Base-by-base conservation (phyloP, 2,329 filamentous ascomycete genomes). In the Clarireedia homoeocarpa region DNA sequence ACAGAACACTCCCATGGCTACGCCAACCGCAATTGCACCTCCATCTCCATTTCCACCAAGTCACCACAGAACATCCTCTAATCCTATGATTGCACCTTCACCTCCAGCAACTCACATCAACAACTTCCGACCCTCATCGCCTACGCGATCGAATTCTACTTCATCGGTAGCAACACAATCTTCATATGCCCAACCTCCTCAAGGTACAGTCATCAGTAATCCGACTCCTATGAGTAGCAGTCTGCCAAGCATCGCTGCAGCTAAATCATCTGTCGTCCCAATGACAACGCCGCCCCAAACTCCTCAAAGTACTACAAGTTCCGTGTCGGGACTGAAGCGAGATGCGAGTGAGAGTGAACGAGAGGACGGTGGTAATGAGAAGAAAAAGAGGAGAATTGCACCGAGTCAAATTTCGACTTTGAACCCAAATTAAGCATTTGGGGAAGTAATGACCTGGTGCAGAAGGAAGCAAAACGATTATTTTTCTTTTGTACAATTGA, bases 231-330 rank as follows among this genome's bases (percentile, higher is more conserved):
- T 89, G 7, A 80, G 89, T 34, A 87, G 89, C 14, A 88, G 79
- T 53, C 79, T 96, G 15, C 90, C 91, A 0, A 87, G 85, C 61
- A 51, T 58, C 42, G 46, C 50, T 1, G 70, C 71, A n/a, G 70
- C 74, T 14, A 66, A 65, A 24, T 72, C 72, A 4, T 74, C 81
- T 3, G 75, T 76, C 0, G 20, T 55, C 77, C 88, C 91, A 0
- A 82, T 95, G 65, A 89, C 88, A 39, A 96, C 92, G 6, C 92
- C 94, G 2, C 94, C 92, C 0, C 88, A 95, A 70, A 97, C 92
- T 3, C 92, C 92, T 5, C 78, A 82, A 51, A 82, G 80, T 64
- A 77, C 80, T 5, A 75, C 77, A 46, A 79, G 75, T 26, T 82
- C 77, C 56, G 77, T 81, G 1, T 81, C 66, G 70, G 79, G 59